Percentiles rank a stretch among this genome's conserved stretches.
These are phyloP conservation scores for Saccharomycopsis synnaedendra DNA, from an alignment of 805 yeast genomes.

Conservation along the genomic window DNA sequence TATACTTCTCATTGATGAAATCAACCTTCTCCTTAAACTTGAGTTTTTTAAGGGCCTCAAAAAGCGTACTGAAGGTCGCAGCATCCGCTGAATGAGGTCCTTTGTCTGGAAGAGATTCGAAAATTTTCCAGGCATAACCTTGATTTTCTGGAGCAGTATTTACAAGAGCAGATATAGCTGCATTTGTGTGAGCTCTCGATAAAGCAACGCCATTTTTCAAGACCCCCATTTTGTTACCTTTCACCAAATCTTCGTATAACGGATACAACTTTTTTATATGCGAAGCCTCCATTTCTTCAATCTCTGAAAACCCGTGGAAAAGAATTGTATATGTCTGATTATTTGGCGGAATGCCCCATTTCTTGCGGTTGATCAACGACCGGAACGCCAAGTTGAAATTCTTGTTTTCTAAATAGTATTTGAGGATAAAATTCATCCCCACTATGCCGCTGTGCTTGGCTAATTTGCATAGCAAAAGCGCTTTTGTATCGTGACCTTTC, in stretches of 20 bases:
- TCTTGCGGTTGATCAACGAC: conserved; percentile 42
- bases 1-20: no score
- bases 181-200: conserved; percentile 31
- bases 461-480: conserved; percentile 36
- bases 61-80: conserved; percentile 23
- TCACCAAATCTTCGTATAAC: neutral
- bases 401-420: conserved; percentile 33
- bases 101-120: conserved; percentile 21
- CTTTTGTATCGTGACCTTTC: conserved; percentile 40
- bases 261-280: no score
- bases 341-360: conserved; percentile 47
- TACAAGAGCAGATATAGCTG: conserved; percentile 33
- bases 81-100: conserved; percentile 23
- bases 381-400: conserved; percentile 39
- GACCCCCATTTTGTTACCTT: neutral
- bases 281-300: no score
- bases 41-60: conserved; percentile 18
- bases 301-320: conserved; percentile 31
- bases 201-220: conserved; percentile 14
- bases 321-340: conserved; percentile 36
- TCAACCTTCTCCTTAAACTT: neutral
- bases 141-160: conserved; percentile 25
- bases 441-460: conserved; percentile 41
- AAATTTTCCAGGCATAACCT: conserved; percentile 28
- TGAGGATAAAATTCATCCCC: conserved; percentile 51